Percentiles rank a stretch among this genome's conserved stretches.
Evolutionary conservation across 202 grass and related monocot genomes (phyloP).

Genomic region (Panicum hallii): DNA sequence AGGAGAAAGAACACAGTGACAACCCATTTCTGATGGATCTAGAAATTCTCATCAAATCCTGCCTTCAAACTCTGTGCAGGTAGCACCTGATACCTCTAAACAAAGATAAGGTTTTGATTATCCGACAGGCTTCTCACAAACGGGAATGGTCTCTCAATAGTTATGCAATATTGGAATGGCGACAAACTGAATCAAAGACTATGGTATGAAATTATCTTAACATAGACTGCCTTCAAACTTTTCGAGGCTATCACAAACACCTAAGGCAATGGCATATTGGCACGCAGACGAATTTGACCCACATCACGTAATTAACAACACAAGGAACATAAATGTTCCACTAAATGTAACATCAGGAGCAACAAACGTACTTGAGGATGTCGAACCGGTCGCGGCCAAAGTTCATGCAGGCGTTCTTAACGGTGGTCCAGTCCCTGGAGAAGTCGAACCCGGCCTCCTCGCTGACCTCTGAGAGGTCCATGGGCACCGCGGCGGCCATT

Average conservation of each 20-base stretch:
- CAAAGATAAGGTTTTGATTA: background rate
- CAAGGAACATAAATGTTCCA: background rate
- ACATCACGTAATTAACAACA: background rate
- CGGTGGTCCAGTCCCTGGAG: slow-evolving; percentile 82
- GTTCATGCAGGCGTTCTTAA: slow-evolving; percentile 90
- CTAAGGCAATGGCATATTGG: background rate
- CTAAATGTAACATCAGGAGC: background rate
- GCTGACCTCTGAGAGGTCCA: slow-evolving; percentile 65
- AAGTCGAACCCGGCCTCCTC: slow-evolving; percentile 78
- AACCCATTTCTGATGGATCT: slow-evolving; percentile 25
- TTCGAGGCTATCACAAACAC: background rate
- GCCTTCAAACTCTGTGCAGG: background rate
- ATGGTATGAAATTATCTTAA: background rate
- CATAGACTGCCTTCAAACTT: background rate
- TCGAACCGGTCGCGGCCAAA: slow-evolving; percentile 89
- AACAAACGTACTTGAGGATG: slow-evolving; percentile 71
- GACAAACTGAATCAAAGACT: background rate
- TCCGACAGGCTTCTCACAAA: background rate
- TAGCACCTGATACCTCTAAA: background rate
- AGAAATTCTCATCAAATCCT: background rate
- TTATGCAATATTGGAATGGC: background rate
- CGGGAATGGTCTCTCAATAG: background rate
- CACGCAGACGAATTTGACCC: background rate
- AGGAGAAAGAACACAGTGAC: background rate
- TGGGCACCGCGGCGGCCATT: slow-evolving; percentile 59